phyloP scores from a whole-genome alignment of 2,329 filamentous ascomycete genomes.

The Achaetomium macrosporum region DNA sequence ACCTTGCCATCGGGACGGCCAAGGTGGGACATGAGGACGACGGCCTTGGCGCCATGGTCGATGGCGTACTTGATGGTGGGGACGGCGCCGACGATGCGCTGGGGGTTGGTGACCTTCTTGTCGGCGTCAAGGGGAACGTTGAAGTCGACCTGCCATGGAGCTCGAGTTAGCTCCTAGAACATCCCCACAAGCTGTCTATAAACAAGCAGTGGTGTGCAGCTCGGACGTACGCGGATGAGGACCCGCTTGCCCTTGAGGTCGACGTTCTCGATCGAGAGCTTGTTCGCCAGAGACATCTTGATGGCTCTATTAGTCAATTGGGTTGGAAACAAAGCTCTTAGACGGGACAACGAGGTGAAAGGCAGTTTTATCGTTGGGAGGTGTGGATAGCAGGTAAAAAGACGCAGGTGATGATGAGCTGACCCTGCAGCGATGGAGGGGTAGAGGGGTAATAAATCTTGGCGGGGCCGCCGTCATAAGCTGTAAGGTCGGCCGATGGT shows the following conservation, averaged over 20 bases:
- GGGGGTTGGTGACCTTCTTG: slow-evolving; percentile 95
- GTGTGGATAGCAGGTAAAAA: slow-evolving; percentile 17
- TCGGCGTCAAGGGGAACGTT: slow-evolving; percentile 93
- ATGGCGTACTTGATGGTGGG: slow-evolving; percentile 93
- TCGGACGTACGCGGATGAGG: slow-evolving; percentile 75
- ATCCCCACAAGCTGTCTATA: background rate
- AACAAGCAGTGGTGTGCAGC: background rate
- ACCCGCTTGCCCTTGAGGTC: slow-evolving; percentile 98
- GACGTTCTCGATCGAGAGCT: slow-evolving; percentile 93
- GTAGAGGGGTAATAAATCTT: slow-evolving; percentile 22
- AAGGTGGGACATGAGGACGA: slow-evolving; percentile 97
- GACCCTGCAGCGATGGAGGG: slow-evolving; percentile 19
- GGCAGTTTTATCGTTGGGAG: slow-evolving; percentile 14
- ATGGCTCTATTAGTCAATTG: slow-evolving; percentile 23
- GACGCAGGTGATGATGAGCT: slow-evolving; percentile 17
- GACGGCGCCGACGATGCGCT: slow-evolving; percentile 93
- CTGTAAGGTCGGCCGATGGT: slow-evolving; percentile 25
- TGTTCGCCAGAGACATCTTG: slow-evolving; percentile 95
- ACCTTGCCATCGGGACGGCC: slow-evolving; percentile 86
- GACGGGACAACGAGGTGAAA: slow-evolving; percentile 6
- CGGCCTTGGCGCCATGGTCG: slow-evolving; percentile 83
- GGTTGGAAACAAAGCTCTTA: background rate
- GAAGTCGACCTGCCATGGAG: slow-evolving; percentile 77
- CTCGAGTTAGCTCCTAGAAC: slow-evolving; percentile 20
- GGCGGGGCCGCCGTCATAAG: slow-evolving; percentile 22